These are phyloP conservation scores for Psilocybe cyanescens DNA, from an alignment of 768 basidiomycete species.

Conservation along the genomic window DNA sequence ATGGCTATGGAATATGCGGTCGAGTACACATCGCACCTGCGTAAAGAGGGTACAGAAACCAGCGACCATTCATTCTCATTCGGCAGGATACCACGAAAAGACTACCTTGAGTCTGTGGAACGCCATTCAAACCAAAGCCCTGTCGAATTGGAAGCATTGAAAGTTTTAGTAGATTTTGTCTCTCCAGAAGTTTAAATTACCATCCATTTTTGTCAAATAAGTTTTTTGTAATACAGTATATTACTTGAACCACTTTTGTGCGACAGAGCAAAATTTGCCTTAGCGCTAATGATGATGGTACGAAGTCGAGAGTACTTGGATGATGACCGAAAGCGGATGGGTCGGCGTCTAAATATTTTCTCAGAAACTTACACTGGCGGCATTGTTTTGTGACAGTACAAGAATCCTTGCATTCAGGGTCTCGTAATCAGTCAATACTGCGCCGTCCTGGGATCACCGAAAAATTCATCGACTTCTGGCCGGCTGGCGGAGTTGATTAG, in stretches of 20 bases:
- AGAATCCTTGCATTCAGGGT: no score
- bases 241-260: no score
- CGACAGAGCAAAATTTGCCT: no score
- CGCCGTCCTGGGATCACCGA: no score
- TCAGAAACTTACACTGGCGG: no score
- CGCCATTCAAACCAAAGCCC: slow-evolving; percentile 18
- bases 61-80: slow-evolving; percentile 12
- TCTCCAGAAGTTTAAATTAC: slow-evolving; percentile 6
- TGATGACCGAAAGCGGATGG: neutral
- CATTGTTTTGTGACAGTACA: no score
- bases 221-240: neutral
- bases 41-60: slow-evolving; percentile 9
- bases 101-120: slow-evolving; percentile 23
- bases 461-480: neutral
- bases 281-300: no score
- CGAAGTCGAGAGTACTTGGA: no score
- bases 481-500: neutral
- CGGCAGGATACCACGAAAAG: slow-evolving; percentile 17
- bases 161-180: slow-evolving; percentile 24
- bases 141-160: slow-evolving; percentile 18
- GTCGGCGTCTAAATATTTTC: neutral
- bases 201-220: neutral
- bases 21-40: slow-evolving; percentile 21
- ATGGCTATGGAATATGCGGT: slow-evolving; percentile 18
- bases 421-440: no score